Base-by-base conservation (phyloP, 148 eudicot genomes). In the Silene uniflora region DNA sequence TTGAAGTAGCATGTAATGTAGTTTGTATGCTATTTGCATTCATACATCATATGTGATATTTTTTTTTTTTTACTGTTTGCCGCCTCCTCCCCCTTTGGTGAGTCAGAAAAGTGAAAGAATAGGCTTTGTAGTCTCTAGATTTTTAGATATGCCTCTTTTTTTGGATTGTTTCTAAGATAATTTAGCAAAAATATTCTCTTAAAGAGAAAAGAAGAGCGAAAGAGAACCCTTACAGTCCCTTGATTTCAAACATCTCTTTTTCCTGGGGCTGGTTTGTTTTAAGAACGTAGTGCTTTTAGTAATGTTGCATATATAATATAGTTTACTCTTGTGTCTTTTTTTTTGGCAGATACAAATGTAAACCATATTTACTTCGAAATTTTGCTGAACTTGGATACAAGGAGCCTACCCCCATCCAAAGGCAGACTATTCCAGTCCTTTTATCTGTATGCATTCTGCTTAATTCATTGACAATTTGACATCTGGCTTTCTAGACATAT, bases 391-490 rank as follows among this genome's bases (percentile, higher is more conserved):
- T 91, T 80, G 93, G 93, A 78, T 91, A 77, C 81, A 89, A 79
- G 80, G 98, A 94, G 79, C 98, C 98, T 69, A 91, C 97, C 73
- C 88, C 98, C 62, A 94, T 94, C 74, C 98, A 94, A 84, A 90
- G 91, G 93, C 98, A 94, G 96, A 93, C 98, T 82, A 91, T 94
- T 78, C 96, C 98, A 82, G 86, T 91, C 78, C 92, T 94, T 78
- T 75, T 94, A 94, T 94, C 98, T 83, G 98, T 93, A 93, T 84
- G 93, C 76, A 78, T 84, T 84, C 81, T 71, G 19, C 74, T 77
- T 78, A 81, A 47, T 73, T 63, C 62, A 66, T 16, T 54, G 55
- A 58, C n/a, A 66, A 72, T 58, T 16, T 54, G 55, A 58, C n/a
- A 66, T 74, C 62, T 54, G 67, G 71, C 58, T 22, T 78, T 81